Evolutionary conservation across 257 asterid genomes (phyloP).

Genomic region (Cynanchum wilfordii): DNA sequence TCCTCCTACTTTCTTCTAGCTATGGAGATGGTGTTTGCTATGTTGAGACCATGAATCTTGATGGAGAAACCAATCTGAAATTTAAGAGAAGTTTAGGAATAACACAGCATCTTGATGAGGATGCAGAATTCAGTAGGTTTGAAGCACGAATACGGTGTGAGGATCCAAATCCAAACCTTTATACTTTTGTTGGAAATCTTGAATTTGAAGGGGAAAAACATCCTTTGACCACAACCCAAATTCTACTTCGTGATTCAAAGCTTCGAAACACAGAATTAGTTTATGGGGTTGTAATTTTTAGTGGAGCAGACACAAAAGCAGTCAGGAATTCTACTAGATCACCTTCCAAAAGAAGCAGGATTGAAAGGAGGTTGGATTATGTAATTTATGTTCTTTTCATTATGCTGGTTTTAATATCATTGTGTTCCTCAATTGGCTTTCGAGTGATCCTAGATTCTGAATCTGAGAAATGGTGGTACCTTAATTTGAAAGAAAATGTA

Average conservation of each 20-base stretch:
- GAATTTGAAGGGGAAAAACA: conserved; percentile 20
- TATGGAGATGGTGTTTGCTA: conserved; percentile 59
- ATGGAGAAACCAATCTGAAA: conserved; percentile 62
- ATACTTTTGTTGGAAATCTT: conserved; percentile 53
- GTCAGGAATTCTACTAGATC: conserved; percentile 49
- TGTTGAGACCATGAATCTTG: conserved; percentile 63
- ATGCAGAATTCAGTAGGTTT: conserved; percentile 28
- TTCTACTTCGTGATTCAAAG: conserved; percentile 62
- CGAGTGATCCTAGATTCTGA: conserved; percentile 21
- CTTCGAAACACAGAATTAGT: conserved; percentile 54
- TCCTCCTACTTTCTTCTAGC: conserved; percentile 51
- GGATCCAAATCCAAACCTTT: conserved; percentile 64
- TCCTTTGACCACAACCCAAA: conserved; percentile 39
- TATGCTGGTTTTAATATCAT: conserved; percentile 39
- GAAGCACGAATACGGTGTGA: conserved; percentile 43
- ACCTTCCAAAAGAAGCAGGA: conserved; percentile 61
- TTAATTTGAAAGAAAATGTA: conserved; percentile 7
- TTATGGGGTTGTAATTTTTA: conserved; percentile 52
- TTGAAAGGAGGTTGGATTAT: conserved; percentile 49
- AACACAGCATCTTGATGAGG: conserved; percentile 37
- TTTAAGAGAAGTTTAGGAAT: conserved; percentile 43
- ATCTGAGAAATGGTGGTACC: conserved; percentile 36
- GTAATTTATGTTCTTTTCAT: conserved; percentile 53
- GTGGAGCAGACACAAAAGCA: conserved; percentile 56
- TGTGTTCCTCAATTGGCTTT: conserved; percentile 40